Conservation (phyloP, 164 flowering plant species). For the Nymphaea thermarum region DNA sequence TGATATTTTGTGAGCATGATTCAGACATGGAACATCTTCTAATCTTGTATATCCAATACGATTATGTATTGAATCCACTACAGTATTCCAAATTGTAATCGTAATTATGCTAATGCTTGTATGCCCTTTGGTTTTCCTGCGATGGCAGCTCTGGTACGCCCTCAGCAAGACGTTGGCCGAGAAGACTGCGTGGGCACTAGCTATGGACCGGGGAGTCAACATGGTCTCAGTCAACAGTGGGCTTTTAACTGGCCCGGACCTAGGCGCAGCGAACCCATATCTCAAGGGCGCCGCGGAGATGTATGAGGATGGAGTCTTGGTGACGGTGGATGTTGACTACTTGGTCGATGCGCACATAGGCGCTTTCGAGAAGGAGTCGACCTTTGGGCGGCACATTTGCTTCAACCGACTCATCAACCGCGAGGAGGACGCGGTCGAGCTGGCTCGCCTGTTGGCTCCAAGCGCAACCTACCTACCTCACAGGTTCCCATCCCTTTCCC, state of each 20-base stretch:
- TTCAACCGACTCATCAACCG: slow-evolving; percentile 44
- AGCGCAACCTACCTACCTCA: slow-evolving; percentile 6
- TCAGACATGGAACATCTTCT: no score
- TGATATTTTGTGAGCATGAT: no score
- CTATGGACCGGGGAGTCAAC: slow-evolving; percentile 65
- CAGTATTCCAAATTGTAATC: no score
- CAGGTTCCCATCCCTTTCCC: slow-evolving; percentile 8
- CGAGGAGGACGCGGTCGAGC: slow-evolving; percentile 30
- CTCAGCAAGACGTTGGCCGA: slow-evolving; percentile 68
- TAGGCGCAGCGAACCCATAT: slow-evolving; percentile 37
- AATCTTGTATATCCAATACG: no score
- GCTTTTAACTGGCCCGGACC: slow-evolving; percentile 31
- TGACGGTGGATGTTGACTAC: slow-evolving; percentile 42
- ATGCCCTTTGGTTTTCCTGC: neutral
- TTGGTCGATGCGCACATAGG: slow-evolving; percentile 72
- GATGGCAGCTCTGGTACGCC: slow-evolving; percentile 66
- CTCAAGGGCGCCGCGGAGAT: slow-evolving; percentile 81
- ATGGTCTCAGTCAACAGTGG: slow-evolving; percentile 75
- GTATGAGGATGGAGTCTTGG: slow-evolving; percentile 69
- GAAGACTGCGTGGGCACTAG: slow-evolving; percentile 78
- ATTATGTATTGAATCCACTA: no score
- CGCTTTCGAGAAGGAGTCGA: slow-evolving; percentile 42
- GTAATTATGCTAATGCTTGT: no score
- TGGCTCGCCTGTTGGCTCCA: slow-evolving; percentile 26
- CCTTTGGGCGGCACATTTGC: slow-evolving; percentile 72